These are phyloP conservation scores for Arthrobotrys musiformis DNA, from an alignment of 2,329 filamentous ascomycete genomes.

Conservation along the genomic window DNA sequence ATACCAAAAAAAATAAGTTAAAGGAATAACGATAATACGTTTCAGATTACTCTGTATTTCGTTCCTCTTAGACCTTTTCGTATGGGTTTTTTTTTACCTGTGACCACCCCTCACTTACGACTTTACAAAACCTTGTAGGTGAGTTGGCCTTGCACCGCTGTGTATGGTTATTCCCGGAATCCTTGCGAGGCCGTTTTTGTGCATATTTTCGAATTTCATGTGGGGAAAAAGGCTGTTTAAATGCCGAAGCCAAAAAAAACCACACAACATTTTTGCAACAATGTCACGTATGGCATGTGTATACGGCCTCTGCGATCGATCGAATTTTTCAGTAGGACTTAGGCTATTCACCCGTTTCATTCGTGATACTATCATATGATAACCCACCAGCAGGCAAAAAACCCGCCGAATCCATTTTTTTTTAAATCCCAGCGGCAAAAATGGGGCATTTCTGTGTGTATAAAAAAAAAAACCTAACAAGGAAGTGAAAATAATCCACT, in stretches of 20 bases:
- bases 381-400: neutral
- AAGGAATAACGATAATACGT: conserved; percentile 10
- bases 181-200: conserved; percentile 2
- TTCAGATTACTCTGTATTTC: conserved; percentile 22
- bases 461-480: neutral
- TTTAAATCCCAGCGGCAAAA: conserved; percentile 16
- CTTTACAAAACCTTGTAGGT: conserved; percentile 6
- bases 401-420: neutral
- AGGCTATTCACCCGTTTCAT: neutral
- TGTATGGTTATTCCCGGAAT: neutral
- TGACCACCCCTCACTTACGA: neutral
- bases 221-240: neutral
- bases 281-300: too few species aligned
- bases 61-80: neutral
- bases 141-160: conserved; percentile 11
- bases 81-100: neutral
- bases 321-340: too few species aligned
- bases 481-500: neutral
- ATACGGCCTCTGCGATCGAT: too few species aligned
- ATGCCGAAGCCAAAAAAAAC: too few species aligned
- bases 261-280: conserved; percentile 1
- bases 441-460: neutral
- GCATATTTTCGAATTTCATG: too few species aligned
- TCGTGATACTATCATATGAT: neutral
- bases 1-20: neutral